Base-by-base conservation (phyloP, 2,329 filamentous ascomycete genomes). In the Karstenula rhodostoma region DNA sequence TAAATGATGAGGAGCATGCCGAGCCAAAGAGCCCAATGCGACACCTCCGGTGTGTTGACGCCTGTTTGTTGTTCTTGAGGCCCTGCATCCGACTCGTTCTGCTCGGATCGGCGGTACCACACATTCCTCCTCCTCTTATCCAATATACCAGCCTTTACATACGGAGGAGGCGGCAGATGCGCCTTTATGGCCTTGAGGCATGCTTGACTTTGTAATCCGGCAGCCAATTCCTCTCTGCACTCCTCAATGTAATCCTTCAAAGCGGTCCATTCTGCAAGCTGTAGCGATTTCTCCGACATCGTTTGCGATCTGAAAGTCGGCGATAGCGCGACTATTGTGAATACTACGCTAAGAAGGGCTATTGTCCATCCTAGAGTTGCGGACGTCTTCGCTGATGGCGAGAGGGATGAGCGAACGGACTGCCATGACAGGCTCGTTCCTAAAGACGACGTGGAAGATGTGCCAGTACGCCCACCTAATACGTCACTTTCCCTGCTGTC, bases 201-300 rank as follows among this genome's bases (percentile, higher is more conserved):
- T 25, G 64, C 62, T 43, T 63, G 62, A 32, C 58, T 67, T 27
- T 66, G 40, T 49, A 61, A 62, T 19, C 66, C 66, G 22, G 66
- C 62, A 35, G 58, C 62, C 52, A 68, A 50, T 55, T 65, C 64
- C 29, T 66, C 61, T 37, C 63, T 57, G 40, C 62, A 68, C 22
- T 68, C 60, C 43, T 68, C 64, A 32, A 68, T 61, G 46, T 60
- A 68, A 43, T 68, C 64, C 29, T 68, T 67, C 49, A 68, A 46
- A 10, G 66, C 66, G 23, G 64, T 66, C 64, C 64, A 66, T 57
- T 68, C 64, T 13, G 66, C 66, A 10, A 68, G 44, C 25, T 57
- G 33, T 6, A 67, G 47, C 22, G 66, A 56, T 37, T 58, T 63
- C 32, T 68, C 63, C 13, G 64, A 52, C 23, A 58, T 50, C 7